Conservation (phyloP, 768 basidiomycete genomes). For the Tylopilus sp. region DNA sequence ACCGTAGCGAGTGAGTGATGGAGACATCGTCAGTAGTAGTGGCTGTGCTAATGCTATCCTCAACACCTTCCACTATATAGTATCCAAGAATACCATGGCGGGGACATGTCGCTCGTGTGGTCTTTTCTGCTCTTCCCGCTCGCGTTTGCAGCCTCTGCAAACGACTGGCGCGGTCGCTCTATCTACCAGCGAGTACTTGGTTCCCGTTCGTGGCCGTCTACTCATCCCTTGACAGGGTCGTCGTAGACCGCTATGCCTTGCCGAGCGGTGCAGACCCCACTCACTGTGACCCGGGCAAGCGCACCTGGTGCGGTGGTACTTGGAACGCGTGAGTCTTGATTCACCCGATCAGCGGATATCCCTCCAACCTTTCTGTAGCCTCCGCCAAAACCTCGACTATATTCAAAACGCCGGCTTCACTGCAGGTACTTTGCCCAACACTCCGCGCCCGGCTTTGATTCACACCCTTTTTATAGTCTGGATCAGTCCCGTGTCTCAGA, state of each 20-base stretch:
- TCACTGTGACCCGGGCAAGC: slow-evolving; percentile 7
- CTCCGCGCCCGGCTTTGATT: background rate
- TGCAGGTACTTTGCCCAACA: slow-evolving; percentile 41
- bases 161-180: slow-evolving; percentile 15
- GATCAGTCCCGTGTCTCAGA: slow-evolving; percentile 81
- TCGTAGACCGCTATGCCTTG: slow-evolving; percentile 14
- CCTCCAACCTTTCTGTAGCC: slow-evolving; percentile 28
- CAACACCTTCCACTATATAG: background rate
- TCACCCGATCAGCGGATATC: background rate
- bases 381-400: slow-evolving; percentile 78
- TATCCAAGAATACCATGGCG: background rate
- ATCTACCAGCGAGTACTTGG: slow-evolving; percentile 12
- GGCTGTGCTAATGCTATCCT: background rate
- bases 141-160: slow-evolving; percentile 8
- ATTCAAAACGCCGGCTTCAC: slow-evolving; percentile 82
- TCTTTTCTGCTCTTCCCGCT: background rate
- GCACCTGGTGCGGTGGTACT: slow-evolving; percentile 18
- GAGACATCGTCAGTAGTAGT: slow-evolving; percentile 5
- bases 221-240: slow-evolving; percentile 4
- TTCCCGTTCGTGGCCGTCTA: too few species aligned
- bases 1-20: slow-evolving; percentile 56
- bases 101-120: background rate
- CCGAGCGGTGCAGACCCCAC: slow-evolving; percentile 8
- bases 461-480: slow-evolving; percentile 46
- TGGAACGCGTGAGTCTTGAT: slow-evolving; percentile 9